Evolutionary conservation across 2,329 filamentous ascomycete species (phyloP).

Genomic region (Pseudogymnoascus sp.): DNA sequence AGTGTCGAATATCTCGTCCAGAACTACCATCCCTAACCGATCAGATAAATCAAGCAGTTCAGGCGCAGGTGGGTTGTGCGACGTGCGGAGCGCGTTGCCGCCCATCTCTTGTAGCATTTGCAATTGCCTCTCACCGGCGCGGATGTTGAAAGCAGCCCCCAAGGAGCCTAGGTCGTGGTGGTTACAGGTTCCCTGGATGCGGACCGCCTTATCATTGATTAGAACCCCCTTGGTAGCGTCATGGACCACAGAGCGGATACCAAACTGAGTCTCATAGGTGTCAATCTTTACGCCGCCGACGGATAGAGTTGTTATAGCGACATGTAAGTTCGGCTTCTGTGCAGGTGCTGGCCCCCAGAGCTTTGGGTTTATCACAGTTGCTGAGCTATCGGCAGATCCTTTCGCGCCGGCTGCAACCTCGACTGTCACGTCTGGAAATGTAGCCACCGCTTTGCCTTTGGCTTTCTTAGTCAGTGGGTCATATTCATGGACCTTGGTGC

Average conservation of each 20-base stretch:
- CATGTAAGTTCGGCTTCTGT: constrained; percentile 41
- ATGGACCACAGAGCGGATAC: constrained; percentile 39
- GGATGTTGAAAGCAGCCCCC: constrained; percentile 43
- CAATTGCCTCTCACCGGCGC: constrained; percentile 43
- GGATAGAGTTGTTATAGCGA: constrained; percentile 37
- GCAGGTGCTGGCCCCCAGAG: constrained; percentile 43
- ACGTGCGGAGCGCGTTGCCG: constrained; percentile 42
- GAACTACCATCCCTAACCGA: constrained; percentile 41
- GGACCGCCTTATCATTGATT: constrained; percentile 40
- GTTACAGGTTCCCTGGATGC: constrained; percentile 41
- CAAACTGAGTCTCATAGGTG: constrained; percentile 43
- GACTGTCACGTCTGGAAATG: constrained; percentile 28
- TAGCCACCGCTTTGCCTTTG: constrained; percentile 28
- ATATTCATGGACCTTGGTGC: constrained; percentile 35
- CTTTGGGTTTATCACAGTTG: constrained; percentile 25
- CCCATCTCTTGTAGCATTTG: constrained; percentile 44
- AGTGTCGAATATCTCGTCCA: constrained; percentile 48
- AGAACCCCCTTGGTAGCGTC: constrained; percentile 35
- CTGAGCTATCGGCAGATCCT: constrained; percentile 30
- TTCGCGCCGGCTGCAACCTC: constrained; percentile 29
- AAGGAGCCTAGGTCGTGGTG: constrained; percentile 46
- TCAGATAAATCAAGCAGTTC: constrained; percentile 46
- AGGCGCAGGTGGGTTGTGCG: constrained; percentile 46
- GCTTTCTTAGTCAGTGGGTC: constrained; percentile 29
- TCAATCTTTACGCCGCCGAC: constrained; percentile 29